Evolutionary conservation across 2,329 filamentous ascomycete species (phyloP), one percentile per base, ranked within the genome.

Genomic region (Sporothrix luriei): DNA sequence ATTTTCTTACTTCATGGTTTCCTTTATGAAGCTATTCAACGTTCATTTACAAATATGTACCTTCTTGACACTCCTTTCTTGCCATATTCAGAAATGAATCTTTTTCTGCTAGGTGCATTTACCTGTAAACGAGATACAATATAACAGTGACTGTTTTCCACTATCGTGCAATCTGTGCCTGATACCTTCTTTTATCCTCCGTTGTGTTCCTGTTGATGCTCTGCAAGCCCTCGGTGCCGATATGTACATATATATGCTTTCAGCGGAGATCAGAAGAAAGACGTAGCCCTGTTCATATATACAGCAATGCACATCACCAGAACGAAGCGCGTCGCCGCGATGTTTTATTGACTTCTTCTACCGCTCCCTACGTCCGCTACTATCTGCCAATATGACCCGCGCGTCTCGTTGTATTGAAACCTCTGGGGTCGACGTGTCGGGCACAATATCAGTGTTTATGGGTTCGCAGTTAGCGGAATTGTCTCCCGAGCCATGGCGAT

Each of bases 1-100:
- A 16, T 33, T 21, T 46, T 55, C 26, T 68, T 68, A n/a, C n/a
- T n/a, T 49, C 19, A 64, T 59, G 46, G 33, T 64, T 40, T 54
- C 55, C 4, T 51, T 16, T 26, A 49, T 21, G 33, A 48, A 24
- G 24, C 62, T 21, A 66, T n/a, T 4, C 48, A 43, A 24, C 59
- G 48, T 59, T 62, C 6, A 26, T 55, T 69, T 68, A 9, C 43
- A 48, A 33, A 33, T 14, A 57, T 66, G 59, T 67, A 67, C 16
- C 43, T 62, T 66, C 61, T 46, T 69, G 13, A 51, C 38, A 6
- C 52, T 67, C 48, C 38, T 55, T 11, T 16, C 52, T 38, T 66
- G 64, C 40, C 43, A 38, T 48, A 14, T 57, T 67, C 21, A 61
- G 16, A 26, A 52, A 29, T 43, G 43, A 62, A 62, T 46, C 21